Evolutionary conservation across 352 stramenopile species (phyloP), one percentile per base, ranked within the genome.

Genomic region (Pythium phragmitis): DNA sequence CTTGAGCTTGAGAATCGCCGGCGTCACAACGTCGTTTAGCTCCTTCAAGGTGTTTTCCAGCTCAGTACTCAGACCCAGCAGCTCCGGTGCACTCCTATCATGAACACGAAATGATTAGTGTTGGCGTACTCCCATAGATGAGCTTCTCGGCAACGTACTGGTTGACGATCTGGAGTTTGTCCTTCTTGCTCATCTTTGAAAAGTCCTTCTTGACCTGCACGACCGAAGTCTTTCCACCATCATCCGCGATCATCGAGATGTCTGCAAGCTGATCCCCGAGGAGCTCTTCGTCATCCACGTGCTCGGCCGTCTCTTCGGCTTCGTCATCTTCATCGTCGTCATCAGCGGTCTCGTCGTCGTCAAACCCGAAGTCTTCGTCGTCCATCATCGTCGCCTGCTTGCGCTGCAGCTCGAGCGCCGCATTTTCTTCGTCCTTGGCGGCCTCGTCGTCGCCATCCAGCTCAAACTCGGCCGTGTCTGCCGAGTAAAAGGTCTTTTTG

Each of bases 401-500:
- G 55, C 78, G 81, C 70, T 96, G 87, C 50, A 96, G 57, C 60
- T 96, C 87, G 5, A 96, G 60, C 43, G 87, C 87, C 14, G 85
- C 87, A 53, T 88, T 82, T 52, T 96, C 87, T 74, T 96, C 87
- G 43, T 96, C 87, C 48, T 89, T 86, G 3, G 83, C 85, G 16
- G 75, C 73, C 47, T 93, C 87, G 50, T 93, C 83, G 63, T 93
- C 86, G 26, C 76, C 90, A 37, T 92, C 83, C 8, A 92, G 50
- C 53, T 95, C 86, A 48, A 85, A 93, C 65, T 93, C 84, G 26
- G 80, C 85, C 37, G 84, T 93, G 53, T 96, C 87, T 2, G 87
- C 85, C 19, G 85, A 94, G 73, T 96, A 96, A 46, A 89, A 96
- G 21, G 76, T 91, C 63, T 91, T 91, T 63, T 89, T 88, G n/a